Conservation (phyloP, 768 basidiomycete species). For the Mycena amicta region DNA sequence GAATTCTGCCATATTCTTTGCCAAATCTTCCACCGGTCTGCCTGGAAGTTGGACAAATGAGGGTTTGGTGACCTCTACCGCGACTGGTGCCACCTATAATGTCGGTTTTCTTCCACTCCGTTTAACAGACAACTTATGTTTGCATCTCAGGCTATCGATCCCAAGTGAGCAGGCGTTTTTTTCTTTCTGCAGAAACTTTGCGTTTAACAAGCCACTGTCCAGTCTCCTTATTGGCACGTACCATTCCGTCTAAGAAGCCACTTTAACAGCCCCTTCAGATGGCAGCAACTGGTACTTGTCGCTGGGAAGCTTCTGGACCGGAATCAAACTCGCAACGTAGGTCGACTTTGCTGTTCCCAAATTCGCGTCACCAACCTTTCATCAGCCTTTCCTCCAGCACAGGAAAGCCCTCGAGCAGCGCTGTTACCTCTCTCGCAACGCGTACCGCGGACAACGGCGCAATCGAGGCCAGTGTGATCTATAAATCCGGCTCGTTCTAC, state of each 20-base stretch:
- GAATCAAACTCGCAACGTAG: constrained; percentile 47
- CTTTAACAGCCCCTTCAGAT: background rate
- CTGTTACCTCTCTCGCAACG: constrained; percentile 46
- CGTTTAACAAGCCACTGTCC: too few relatives aligned
- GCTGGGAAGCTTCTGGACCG: constrained; percentile 59
- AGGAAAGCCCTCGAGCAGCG: constrained; percentile 41
- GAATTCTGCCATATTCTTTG: constrained; percentile 56
- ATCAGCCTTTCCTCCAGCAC: constrained; percentile 43
- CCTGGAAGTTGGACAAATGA: constrained; percentile 48
- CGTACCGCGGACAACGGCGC: constrained; percentile 47
- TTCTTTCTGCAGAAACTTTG: too few relatives aligned
- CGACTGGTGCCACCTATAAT: constrained; percentile 40
- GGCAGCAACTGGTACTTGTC: constrained; percentile 48
- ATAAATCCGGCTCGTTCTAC: constrained; percentile 46
- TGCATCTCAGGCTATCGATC: constrained; percentile 53
- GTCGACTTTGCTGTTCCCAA: constrained; percentile 2
- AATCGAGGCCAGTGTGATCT: constrained; percentile 52
- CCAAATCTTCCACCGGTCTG: constrained; percentile 51
- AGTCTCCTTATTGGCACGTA: constrained; percentile 20
- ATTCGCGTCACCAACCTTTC: constrained; percentile 16
- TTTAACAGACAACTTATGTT: too few relatives aligned
- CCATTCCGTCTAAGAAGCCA: background rate
- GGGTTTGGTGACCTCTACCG: constrained; percentile 50
- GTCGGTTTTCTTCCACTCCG: too few relatives aligned
- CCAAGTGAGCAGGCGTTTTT: too few relatives aligned